Conservation (phyloP, 2,329 filamentous ascomycete genomes). For the Cladosporium oxysporum region DNA sequence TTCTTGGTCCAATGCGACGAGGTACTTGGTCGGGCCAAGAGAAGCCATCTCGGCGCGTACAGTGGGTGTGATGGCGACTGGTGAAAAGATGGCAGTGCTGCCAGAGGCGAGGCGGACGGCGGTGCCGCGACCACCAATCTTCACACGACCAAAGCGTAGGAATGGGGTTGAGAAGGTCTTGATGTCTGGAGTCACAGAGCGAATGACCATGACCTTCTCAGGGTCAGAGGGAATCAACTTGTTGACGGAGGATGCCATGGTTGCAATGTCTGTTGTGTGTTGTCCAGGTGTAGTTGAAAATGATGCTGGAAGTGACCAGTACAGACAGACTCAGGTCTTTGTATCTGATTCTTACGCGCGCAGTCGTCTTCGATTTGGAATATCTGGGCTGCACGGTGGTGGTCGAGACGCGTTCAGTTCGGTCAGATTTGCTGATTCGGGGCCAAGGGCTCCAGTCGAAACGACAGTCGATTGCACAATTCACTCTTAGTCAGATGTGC, state of each 20-base stretch:
- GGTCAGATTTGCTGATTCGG: background rate
- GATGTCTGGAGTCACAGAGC: conserved; percentile 76
- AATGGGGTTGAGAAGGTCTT: conserved; percentile 83
- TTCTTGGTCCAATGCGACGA: conserved; percentile 84
- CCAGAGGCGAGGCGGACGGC: conserved; percentile 79
- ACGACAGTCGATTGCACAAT: background rate
- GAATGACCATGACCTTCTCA: conserved; percentile 84
- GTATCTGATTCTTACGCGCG: background rate
- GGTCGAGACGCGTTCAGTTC: background rate
- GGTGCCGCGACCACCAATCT: conserved; percentile 84
- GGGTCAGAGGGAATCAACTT: conserved; percentile 62
- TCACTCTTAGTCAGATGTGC: background rate
- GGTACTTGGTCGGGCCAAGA: conserved; percentile 71
- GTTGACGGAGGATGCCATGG: conserved; percentile 35
- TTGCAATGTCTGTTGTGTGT: background rate
- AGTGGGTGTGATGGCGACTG: conserved; percentile 77
- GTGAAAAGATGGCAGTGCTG: conserved; percentile 84
- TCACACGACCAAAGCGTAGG: conserved; percentile 73
- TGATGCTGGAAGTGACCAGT: background rate
- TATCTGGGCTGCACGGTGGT: background rate
- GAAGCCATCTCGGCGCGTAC: conserved; percentile 65
- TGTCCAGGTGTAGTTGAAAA: background rate
- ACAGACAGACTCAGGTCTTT: background rate
- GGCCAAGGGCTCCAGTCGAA: background rate
- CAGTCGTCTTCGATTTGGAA: conserved; percentile 13